Evolutionary conservation across 1,139 yeast species (phyloP), one percentile per base, ranked within the genome.

Genomic region (Pneumocystis carinii): DNA sequence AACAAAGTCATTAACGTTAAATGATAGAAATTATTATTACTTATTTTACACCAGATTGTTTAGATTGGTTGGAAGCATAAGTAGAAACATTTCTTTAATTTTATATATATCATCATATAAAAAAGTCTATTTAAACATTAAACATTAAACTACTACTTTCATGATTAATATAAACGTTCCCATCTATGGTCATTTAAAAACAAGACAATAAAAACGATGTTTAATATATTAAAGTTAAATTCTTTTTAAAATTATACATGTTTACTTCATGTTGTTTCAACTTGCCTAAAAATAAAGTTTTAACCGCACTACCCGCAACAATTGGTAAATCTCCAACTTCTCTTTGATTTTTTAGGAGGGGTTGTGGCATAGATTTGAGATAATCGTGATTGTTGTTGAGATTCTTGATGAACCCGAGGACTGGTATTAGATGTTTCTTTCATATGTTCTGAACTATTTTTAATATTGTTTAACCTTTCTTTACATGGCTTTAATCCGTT

Each of bases 31-130:
- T 57, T 57, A 83, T 94, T 67, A 90, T 92, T 70, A 84, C 95
- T 64, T 92, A 92, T 75, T 89, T 92, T 72, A 87, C 98, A 1
- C 99, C 99, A 2, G 96, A 92, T 70, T 90, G 92, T 70, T 80
- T 92, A 73, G 97, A 89, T 38, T 92, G 98, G 99, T 79, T 90
- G 69, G 81, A 80, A 63, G 75, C 7, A 75, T 27, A n/a, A 48
- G 10, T 24, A 48, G 27, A 48, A 48, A 14, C 32, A 48, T 48
- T 48, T 5, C 55, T 19, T 17, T 12, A 10, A 3, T 24, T 12
- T 19, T 14, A 12, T 48, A 48, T 48, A 48, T 48, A 15, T 19
- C 19, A 24, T 48, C 15, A 24, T 41, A 41, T 41, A 41, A 48
- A 24, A 48, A 12, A 48, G n/a, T 24, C n/a, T 24, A 48, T 48